Percentiles rank a stretch among this genome's conserved stretches.
Evolutionary conservation across 2,329 filamentous ascomycete genomes (phyloP).

Genomic region (Zymoseptoria crescenta): DNA sequence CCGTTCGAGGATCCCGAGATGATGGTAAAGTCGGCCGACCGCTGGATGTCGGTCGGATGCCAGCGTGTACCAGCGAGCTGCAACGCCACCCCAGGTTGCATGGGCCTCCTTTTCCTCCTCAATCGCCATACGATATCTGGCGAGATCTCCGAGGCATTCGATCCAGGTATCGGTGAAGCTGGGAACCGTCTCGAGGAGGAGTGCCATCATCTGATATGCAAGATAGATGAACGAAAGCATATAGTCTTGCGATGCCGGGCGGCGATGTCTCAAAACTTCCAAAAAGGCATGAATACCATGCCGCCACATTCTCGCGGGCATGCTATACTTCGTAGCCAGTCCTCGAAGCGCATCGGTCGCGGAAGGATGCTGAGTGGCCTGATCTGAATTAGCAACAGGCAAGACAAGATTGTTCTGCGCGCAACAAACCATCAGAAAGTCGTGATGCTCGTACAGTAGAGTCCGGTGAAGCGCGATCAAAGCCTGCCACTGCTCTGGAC

Average conservation of each 20-base stretch:
- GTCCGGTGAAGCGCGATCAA: slow-evolving; percentile 76
- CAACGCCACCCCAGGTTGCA: slow-evolving; percentile 75
- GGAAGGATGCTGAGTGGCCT: slow-evolving; percentile 73
- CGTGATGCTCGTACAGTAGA: slow-evolving; percentile 39
- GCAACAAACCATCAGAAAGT: slow-evolving; percentile 50
- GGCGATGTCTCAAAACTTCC: slow-evolving; percentile 53
- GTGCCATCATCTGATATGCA: slow-evolving; percentile 81
- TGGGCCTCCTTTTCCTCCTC: slow-evolving; percentile 64
- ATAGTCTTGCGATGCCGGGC: slow-evolving; percentile 72
- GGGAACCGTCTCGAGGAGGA: slow-evolving; percentile 78
- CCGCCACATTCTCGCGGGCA: slow-evolving; percentile 92
- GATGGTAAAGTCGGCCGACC: slow-evolving; percentile 76
- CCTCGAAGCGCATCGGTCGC: slow-evolving; percentile 59
- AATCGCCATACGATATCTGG: slow-evolving; percentile 82
- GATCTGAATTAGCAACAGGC: not conserved
- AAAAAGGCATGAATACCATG: slow-evolving; percentile 63
- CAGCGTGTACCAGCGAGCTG: slow-evolving; percentile 75
- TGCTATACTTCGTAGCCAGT: slow-evolving; percentile 72
- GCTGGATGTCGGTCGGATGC: slow-evolving; percentile 69
- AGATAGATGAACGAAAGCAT: slow-evolving; percentile 89
- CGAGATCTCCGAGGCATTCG: slow-evolving; percentile 81
- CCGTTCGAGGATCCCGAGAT: slow-evolving; percentile 70
- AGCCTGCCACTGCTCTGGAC: slow-evolving; percentile 72
- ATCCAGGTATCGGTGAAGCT: slow-evolving; percentile 86
- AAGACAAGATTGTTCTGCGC: not conserved